Evolutionary conservation across 1,139 yeast species (phyloP).

Genomic region (Lodderomyces jiufengensis): DNA sequence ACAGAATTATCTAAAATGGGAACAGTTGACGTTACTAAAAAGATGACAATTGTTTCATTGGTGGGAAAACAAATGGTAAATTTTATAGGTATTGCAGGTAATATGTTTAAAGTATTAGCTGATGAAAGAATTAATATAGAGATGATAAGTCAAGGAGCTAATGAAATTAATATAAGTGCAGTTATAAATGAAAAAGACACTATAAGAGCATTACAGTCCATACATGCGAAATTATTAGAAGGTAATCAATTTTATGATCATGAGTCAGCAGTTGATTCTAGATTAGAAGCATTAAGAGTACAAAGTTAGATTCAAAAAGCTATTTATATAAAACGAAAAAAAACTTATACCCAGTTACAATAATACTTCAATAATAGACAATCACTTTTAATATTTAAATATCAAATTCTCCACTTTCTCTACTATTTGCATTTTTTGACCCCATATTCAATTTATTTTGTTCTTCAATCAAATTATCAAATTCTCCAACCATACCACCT

Average conservation of each 20-base stretch:
- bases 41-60: slow-evolving; percentile 86
- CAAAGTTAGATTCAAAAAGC: slow-evolving; percentile 19
- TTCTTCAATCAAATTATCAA: slow-evolving; percentile 59
- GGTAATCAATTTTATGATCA: slow-evolving; percentile 19
- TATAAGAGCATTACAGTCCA: slow-evolving; percentile 77
- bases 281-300: slow-evolving; percentile 34
- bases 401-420: slow-evolving; percentile 46
- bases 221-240: slow-evolving; percentile 75
- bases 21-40: slow-evolving; percentile 79
- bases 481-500: slow-evolving; percentile 61
- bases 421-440: slow-evolving; percentile 17
- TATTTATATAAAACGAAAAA: background rate
- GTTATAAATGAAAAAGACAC: slow-evolving; percentile 85
- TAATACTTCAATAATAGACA: background rate
- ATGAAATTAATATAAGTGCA: slow-evolving; percentile 93
- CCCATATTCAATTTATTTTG: slow-evolving; percentile 19
- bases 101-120: slow-evolving; percentile 92
- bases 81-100: slow-evolving; percentile 93
- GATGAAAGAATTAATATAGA: slow-evolving; percentile 91
- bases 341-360: background rate
- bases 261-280: slow-evolving; percentile 36
- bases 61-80: slow-evolving; percentile 98
- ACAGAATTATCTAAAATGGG: slow-evolving; percentile 79
- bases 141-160: slow-evolving; percentile 98
- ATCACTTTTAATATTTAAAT: slow-evolving; percentile 24